Evolutionary conservation across 2,329 filamentous ascomycete species (phyloP).

Genomic region (Pseudomassariella vexata): DNA sequence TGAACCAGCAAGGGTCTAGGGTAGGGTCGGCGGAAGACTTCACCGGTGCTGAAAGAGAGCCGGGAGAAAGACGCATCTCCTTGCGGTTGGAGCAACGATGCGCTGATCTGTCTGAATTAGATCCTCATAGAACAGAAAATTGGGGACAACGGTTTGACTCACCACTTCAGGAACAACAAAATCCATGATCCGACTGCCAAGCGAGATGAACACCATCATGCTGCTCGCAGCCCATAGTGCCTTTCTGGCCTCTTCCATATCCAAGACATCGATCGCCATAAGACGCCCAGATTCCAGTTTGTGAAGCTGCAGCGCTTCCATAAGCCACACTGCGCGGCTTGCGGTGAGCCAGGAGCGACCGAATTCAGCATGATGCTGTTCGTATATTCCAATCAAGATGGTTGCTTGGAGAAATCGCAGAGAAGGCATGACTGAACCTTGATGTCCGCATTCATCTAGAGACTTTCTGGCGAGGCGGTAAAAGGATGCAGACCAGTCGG

Average conservation of each 20-base stretch:
- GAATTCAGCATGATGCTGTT: background rate
- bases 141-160: too few relatives aligned
- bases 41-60: too few relatives aligned
- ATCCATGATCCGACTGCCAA: too few relatives aligned
- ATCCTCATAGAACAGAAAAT: too few relatives aligned
- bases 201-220: background rate
- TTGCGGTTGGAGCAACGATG: too few relatives aligned
- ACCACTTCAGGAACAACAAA: too few relatives aligned
- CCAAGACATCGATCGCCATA: background rate
- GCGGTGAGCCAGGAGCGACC: background rate
- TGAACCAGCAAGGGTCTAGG: too few relatives aligned
- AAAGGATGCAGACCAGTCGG: background rate
- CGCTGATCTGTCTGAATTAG: too few relatives aligned
- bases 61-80: too few relatives aligned
- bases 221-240: background rate
- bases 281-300: background rate
- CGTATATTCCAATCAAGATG: background rate
- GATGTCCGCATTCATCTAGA: background rate
- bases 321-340: background rate
- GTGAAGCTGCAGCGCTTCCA: background rate
- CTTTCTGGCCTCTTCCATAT: background rate
- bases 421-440: background rate
- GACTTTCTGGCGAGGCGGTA: background rate
- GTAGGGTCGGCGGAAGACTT: too few relatives aligned
- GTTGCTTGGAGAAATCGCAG: background rate